Evolutionary conservation across 805 yeast species (phyloP).

Genomic region (Martiniozyma abietophila): DNA sequence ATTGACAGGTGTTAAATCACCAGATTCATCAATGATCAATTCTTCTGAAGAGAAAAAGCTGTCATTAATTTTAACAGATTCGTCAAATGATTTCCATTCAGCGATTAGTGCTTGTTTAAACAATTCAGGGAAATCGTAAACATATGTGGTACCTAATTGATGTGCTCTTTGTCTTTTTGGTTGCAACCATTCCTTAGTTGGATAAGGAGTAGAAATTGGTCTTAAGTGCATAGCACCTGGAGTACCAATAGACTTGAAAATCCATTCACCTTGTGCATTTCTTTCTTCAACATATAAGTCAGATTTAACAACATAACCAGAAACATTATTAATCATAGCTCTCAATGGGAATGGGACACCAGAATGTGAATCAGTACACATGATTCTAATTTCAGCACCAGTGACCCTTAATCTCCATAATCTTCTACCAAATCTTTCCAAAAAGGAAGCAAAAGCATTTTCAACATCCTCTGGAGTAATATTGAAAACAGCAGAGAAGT

Average conservation of each 20-base stretch:
- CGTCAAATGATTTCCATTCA: constrained; percentile 68
- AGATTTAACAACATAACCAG: constrained; percentile 94
- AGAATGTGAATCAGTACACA: constrained; percentile 80
- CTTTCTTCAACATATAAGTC: constrained; percentile 92
- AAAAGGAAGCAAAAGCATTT: constrained; percentile 94
- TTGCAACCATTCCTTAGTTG: constrained; percentile 96
- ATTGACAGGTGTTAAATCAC: constrained; percentile 73
- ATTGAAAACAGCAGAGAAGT: constrained; percentile 92
- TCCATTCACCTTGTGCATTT: constrained; percentile 91
- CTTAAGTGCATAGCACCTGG: constrained; percentile 98
- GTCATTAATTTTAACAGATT: constrained; percentile 53
- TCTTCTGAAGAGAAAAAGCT: constrained; percentile 74
- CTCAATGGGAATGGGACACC: constrained; percentile 93
- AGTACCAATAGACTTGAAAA: constrained; percentile 87
- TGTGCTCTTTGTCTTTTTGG: constrained; percentile 99
- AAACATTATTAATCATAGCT: constrained; percentile 91
- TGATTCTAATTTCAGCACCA: constrained; percentile 94
- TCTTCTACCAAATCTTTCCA: constrained; percentile 95
- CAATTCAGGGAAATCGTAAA: constrained; percentile 97
- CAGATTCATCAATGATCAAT: constrained; percentile 75
- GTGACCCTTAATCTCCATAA: constrained; percentile 95
- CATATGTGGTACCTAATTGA: constrained; percentile 95
- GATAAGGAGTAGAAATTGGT: constrained; percentile 91
- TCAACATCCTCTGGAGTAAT: constrained; percentile 94
- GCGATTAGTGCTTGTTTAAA: constrained; percentile 86